Conservation (phyloP, 257 asterid species). For the Lycium barbarum region DNA sequence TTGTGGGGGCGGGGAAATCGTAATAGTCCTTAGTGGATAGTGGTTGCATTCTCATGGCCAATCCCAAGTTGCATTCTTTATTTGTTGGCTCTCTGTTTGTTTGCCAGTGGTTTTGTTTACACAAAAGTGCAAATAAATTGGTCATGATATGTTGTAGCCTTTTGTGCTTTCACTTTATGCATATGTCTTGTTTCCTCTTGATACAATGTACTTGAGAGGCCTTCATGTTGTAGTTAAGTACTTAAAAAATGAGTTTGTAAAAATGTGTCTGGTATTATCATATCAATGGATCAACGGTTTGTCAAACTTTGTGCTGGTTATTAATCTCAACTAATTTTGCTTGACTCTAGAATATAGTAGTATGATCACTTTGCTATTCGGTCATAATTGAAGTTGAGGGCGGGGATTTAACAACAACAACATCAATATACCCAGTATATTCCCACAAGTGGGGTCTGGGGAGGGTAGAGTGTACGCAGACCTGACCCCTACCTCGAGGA, state of each 20-base stretch:
- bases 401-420: too few species aligned
- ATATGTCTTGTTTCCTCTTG: not conserved
- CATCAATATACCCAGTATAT: too few species aligned
- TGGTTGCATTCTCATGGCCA: slow-evolving; percentile 12
- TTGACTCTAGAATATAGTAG: not conserved
- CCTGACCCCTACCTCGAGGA: too few species aligned
- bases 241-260: slow-evolving; percentile 2
- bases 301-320: not conserved
- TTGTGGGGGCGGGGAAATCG: not conserved
- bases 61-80: not conserved
- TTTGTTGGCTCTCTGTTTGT: not conserved
- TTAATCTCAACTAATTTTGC: not conserved
- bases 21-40: not conserved
- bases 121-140: not conserved
- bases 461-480: too few species aligned
- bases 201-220: not conserved
- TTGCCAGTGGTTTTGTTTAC: not conserved
- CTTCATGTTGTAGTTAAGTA: slow-evolving; percentile 1
- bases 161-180: not conserved
- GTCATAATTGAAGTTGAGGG: not conserved
- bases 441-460: too few species aligned
- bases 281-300: not conserved
- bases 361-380: not conserved
- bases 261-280: not conserved
- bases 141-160: not conserved